These are phyloP conservation scores for Populus hybrid DNA, from an alignment of 441 rosid species.

Conservation along the genomic window DNA sequence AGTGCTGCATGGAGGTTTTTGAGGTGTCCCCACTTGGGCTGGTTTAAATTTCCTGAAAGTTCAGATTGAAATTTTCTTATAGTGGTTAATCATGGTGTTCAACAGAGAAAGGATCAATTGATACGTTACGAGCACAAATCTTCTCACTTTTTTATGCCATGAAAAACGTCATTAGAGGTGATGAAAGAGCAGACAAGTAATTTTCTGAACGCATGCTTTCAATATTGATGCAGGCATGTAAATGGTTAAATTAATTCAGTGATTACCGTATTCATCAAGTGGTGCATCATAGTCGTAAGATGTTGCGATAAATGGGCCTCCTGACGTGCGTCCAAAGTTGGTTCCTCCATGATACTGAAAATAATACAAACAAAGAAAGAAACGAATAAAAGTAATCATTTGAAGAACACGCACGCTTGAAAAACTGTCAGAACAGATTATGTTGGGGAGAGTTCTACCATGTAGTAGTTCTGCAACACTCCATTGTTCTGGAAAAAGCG, in stretches of 20 bases:
- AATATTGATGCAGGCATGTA: background rate
- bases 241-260: background rate
- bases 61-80: background rate
- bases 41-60: constrained; percentile 57
- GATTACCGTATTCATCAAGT: constrained; percentile 80
- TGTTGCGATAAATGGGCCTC: constrained; percentile 83
- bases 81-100: background rate
- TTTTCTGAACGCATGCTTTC: too few relatives aligned
- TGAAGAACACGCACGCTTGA: background rate
- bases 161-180: background rate
- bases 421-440: background rate
- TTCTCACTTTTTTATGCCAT: too few relatives aligned
- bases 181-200: background rate
- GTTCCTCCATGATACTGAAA: constrained; percentile 88
- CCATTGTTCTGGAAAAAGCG: constrained; percentile 74
- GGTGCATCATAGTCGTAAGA: constrained; percentile 94
- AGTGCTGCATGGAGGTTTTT: constrained; percentile 76
- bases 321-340: constrained; percentile 86
- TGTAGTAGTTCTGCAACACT: constrained; percentile 67
- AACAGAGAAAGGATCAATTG: background rate
- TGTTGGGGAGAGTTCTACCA: constrained; percentile 31
- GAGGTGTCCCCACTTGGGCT: constrained; percentile 85
- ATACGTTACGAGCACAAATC: too few relatives aligned
- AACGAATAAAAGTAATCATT: background rate
- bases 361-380: background rate